Base-by-base conservation (phyloP, 768 basidiomycete genomes). In the Pleurotus pulmonarius region DNA sequence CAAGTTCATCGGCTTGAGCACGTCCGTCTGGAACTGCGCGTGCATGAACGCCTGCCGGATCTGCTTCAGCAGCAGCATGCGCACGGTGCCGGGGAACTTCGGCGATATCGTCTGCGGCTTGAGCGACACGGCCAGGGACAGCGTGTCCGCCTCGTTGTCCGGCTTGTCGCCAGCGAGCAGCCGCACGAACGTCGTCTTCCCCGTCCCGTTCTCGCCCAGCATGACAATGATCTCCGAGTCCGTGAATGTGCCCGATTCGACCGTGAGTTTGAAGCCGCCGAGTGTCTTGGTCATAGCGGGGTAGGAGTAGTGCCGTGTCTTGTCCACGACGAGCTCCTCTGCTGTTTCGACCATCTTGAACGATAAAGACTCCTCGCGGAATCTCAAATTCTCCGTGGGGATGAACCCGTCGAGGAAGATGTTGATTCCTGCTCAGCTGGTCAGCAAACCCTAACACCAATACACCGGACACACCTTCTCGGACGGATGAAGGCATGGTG, bases 171-270 rank as follows among this genome's bases (percentile, higher is more conserved):
- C 97, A 1, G 94, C 94, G 51, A 99, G 81, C 55, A 99, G 75
- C 59, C 95, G 91, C 56, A 99, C 94, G 69, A 99, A 93, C 1
- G 97, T 99, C 44, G 97, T 98, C 80, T 99, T 99, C 39, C 97
- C 95, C 2, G 94, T 99, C 49, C 97, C 97, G 72, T 99, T 99
- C 82, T 99, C 97, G 59, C 97, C 97, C 34, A 99, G 78, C 88
- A 99, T 92, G 70, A 99, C 97, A 64, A 99, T 93, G 70, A 99
- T 99, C 70, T 99, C 97, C 2, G 95, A 98, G 68, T 98, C 95
- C n/a, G 96, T 95, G 75, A 98, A 99, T 34, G 82, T 82, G 22
- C 97, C 97, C 0, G 72, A 75, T 64, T 96, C 84, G 54, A 99
- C 92, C 49, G 93, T 92, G 47, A 99, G 84, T 73, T 99, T 98